phyloP scores from a whole-genome alignment of 2,329 filamentous ascomycete species.

The Diatrype stigma region DNA sequence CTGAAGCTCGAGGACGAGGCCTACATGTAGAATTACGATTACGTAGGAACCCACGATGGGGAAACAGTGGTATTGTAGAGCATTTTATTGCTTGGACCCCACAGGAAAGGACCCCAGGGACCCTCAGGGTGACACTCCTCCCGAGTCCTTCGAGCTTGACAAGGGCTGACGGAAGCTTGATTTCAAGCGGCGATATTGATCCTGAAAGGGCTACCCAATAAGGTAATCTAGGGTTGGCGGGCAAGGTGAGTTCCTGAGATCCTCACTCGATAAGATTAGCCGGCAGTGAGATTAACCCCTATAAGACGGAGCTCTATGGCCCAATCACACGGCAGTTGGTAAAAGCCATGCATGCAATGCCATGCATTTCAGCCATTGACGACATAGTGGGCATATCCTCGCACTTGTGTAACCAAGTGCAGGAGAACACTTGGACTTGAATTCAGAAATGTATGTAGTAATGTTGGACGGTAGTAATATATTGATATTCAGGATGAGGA shows the following conservation, averaged over 20 bases:
- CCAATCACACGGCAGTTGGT: constrained; percentile 3
- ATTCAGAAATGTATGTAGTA: too few relatives aligned
- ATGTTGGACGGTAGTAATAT: too few relatives aligned
- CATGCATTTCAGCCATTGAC: too few relatives aligned
- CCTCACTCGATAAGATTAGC: constrained; percentile 22
- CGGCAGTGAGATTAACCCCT: constrained; percentile 13
- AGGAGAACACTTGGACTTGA: too few relatives aligned
- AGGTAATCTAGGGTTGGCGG: constrained; percentile 7
- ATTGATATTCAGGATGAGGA: too few relatives aligned
- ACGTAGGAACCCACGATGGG: background rate
- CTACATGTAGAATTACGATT: background rate
- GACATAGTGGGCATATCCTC: too few relatives aligned
- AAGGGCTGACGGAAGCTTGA: constrained; percentile 3
- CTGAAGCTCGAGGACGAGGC: background rate
- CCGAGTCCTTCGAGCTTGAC: too few relatives aligned
- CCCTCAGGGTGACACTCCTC: background rate
- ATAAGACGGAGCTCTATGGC: constrained; percentile 13
- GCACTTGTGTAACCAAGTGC: too few relatives aligned
- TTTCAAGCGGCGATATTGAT: constrained; percentile 11
- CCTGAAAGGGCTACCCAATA: constrained; percentile 8
- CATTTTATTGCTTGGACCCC: background rate
- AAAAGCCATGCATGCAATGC: too few relatives aligned
- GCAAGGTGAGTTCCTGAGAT: constrained; percentile 4
- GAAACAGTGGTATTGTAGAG: background rate
- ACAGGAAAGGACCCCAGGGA: background rate